These are phyloP conservation scores for Microbotryum violaceum DNA, from an alignment of 1,284 basidiomycete species.

Conservation along the genomic window DNA sequence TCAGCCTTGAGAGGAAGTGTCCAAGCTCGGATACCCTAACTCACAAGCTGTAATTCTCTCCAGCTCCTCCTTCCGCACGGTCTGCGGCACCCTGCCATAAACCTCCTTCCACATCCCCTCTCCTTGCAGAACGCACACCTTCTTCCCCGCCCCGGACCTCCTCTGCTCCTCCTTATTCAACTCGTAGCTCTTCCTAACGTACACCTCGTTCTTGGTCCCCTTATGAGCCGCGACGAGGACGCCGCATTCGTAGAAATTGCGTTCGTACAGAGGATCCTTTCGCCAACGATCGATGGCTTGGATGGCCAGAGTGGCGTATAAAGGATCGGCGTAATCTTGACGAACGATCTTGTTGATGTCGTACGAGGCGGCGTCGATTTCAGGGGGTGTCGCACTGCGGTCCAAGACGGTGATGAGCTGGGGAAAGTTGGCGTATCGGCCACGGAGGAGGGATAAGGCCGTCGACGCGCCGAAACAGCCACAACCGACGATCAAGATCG, in stretches of 20 bases:
- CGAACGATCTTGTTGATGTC: slow-evolving; percentile 31
- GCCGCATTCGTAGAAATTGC: slow-evolving; percentile 14
- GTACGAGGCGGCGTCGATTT: slow-evolving; percentile 17
- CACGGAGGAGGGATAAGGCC: slow-evolving; percentile 17
- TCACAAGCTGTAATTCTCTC: slow-evolving; percentile 9
- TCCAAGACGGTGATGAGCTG: slow-evolving; percentile 25
- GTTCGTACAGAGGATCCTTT: not conserved
- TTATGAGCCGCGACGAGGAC: slow-evolving; percentile 3
- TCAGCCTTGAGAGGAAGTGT: not conserved
- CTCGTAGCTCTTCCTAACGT: slow-evolving; percentile 11
- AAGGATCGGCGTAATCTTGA: slow-evolving; percentile 24
- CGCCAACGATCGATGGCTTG: slow-evolving; percentile 20
- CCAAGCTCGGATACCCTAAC: not conserved
- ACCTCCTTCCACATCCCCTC: slow-evolving; percentile 7
- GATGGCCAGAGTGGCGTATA: slow-evolving; percentile 19
- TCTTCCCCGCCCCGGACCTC: not conserved
- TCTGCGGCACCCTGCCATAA: not conserved
- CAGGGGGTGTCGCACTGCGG: slow-evolving; percentile 9
- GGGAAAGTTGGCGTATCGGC: slow-evolving; percentile 2
- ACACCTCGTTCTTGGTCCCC: slow-evolving; percentile 8
- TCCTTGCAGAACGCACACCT: not conserved
- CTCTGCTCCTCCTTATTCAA: slow-evolving; percentile 10
- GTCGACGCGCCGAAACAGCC: slow-evolving; percentile 23
- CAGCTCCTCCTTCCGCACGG: not conserved
- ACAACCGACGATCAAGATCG: slow-evolving; percentile 20